Percentiles rank a stretch among this genome's conserved stretches.
Evolutionary conservation across 208 protist genomes (phyloP).

Genomic region (Trichomonas gallinae): DNA sequence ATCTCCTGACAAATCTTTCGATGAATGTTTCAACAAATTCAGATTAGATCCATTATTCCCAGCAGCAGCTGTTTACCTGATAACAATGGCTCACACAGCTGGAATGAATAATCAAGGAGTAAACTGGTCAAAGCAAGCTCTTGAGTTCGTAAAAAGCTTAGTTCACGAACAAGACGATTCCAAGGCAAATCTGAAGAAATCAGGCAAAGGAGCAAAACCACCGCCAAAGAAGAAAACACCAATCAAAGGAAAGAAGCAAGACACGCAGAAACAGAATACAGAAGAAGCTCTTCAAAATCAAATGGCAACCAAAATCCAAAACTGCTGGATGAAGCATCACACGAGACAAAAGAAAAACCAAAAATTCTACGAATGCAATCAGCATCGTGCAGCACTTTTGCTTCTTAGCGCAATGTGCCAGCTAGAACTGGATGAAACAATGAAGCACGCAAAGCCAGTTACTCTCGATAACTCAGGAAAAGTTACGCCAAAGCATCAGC

Average conservation of each 20-base stretch:
- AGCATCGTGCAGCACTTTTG: not conserved
- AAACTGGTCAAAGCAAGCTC: not conserved
- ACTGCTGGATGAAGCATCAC: not conserved
- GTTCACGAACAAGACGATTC: not conserved
- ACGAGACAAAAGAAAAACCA: not conserved
- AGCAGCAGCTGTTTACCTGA: not conserved
- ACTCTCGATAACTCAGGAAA: not conserved
- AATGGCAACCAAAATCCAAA: not conserved
- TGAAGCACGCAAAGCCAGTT: not conserved
- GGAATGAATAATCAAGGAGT: not conserved
- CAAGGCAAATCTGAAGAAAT: too few relatives aligned
- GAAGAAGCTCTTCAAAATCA: not conserved
- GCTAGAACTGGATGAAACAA: not conserved
- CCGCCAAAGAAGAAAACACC: not conserved
- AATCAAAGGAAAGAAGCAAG: not conserved
- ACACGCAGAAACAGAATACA: not conserved
- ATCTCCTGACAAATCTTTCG: not conserved
- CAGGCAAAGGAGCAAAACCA: not conserved
- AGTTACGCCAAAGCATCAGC: not conserved
- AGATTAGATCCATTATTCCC: not conserved
- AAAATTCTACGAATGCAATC: not conserved
- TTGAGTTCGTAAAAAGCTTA: not conserved
- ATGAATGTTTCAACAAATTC: not conserved
- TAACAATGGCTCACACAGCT: not conserved
- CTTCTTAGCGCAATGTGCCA: not conserved